Evolutionary conservation across 2,329 filamentous ascomycete species (phyloP).

Genomic region (Botrytis hyacinthi): DNA sequence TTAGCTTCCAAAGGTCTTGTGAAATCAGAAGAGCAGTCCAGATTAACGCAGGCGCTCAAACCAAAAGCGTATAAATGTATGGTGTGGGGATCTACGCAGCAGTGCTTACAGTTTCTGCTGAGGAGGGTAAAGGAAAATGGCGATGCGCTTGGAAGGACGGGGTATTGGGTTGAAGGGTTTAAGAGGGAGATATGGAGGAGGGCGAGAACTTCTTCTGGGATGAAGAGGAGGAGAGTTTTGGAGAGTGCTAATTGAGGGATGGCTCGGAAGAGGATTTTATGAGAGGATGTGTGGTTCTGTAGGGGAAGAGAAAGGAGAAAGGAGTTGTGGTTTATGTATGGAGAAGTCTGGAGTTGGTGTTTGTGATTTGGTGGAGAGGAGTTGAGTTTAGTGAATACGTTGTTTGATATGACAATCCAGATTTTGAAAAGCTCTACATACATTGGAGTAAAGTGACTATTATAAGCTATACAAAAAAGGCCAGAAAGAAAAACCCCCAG

Average conservation of each 20-base stretch:
- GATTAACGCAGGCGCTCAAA: not conserved
- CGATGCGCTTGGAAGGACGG: conserved; percentile 42
- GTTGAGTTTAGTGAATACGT: not conserved
- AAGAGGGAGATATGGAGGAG: conserved; percentile 26
- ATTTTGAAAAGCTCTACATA: not conserved
- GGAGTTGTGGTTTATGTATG: not conserved
- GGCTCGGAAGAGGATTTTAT: not conserved
- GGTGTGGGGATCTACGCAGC: conserved; percentile 64
- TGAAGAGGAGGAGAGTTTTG: no score
- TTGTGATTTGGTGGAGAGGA: not conserved
- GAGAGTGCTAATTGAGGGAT: not conserved
- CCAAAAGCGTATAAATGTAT: conserved; percentile 60
- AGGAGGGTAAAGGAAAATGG: conserved; percentile 50
- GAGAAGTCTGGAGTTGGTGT: not conserved
- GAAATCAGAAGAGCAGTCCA: not conserved
- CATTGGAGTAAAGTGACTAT: not conserved
- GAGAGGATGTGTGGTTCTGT: not conserved
- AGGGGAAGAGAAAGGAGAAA: not conserved
- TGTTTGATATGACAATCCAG: not conserved
- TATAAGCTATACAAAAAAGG: no score
- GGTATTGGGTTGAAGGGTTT: conserved; percentile 31
- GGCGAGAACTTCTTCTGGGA: not conserved
- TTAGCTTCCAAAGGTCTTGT: no score
- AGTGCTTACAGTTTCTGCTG: conserved; percentile 82
- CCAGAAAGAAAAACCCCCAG: not conserved